These are phyloP conservation scores for Castanospermum australe DNA, from an alignment of 306 rosid genomes.

Conservation along the genomic window DNA sequence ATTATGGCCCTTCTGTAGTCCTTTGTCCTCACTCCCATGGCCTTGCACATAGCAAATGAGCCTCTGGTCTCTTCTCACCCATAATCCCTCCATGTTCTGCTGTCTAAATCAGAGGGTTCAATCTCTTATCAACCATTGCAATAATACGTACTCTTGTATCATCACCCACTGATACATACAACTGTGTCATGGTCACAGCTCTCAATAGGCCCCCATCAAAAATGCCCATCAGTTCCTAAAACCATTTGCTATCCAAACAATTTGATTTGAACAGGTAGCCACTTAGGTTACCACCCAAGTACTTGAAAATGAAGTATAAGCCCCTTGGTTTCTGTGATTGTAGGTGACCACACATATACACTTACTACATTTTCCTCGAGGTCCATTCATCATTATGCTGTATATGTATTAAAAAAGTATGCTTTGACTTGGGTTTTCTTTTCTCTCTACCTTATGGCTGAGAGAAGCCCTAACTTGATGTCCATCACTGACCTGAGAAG, in stretches of 20 bases:
- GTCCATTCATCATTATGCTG: slow-evolving; percentile 5
- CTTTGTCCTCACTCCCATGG: slow-evolving; percentile 16
- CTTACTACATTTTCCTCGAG: background rate
- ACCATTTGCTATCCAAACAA: background rate
- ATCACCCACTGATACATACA: background rate
- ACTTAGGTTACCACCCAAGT: slow-evolving; percentile 7
- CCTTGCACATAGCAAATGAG: background rate
- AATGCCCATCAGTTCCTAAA: background rate
- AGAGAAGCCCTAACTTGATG: slow-evolving; percentile 12
- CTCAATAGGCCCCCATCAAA: background rate
- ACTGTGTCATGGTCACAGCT: background rate
- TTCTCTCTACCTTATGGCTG: slow-evolving; percentile 7
- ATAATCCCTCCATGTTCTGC: background rate
- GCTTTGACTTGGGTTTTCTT: background rate
- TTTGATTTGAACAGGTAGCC: slow-evolving; percentile 21
- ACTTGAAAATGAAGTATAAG: slow-evolving; percentile 38
- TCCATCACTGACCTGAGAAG: background rate
- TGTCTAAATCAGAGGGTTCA: slow-evolving; percentile 3
- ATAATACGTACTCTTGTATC: background rate
- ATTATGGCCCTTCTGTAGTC: background rate
- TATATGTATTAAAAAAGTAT: background rate
- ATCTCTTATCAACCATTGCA: background rate
- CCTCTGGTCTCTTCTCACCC: background rate
- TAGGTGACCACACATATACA: background rate
- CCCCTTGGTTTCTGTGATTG: slow-evolving; percentile 6